Conservation (phyloP, 345 rosid genomes). For the Eucalyptus sideroxylon region DNA sequence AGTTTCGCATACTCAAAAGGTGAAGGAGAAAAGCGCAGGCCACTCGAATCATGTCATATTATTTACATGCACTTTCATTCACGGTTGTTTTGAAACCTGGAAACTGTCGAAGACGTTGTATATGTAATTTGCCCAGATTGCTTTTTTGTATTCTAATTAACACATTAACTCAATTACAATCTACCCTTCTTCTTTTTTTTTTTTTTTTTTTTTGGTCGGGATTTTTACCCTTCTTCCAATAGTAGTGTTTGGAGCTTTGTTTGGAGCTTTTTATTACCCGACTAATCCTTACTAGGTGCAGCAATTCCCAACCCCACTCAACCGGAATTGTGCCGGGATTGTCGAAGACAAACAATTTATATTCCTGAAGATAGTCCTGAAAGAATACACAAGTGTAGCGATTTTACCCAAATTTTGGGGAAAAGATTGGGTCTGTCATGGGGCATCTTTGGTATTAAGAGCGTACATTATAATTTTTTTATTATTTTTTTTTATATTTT, state of each 20-base stretch:
- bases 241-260: background rate
- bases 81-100: background rate
- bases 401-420: background rate
- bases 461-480: too few species aligned
- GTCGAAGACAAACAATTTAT: background rate
- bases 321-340: background rate
- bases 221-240: background rate
- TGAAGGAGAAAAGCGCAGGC: background rate
- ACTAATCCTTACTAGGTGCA: background rate
- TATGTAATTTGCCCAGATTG: background rate
- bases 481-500: accelerated
- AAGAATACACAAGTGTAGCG: background rate
- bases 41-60: background rate
- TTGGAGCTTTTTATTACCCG: background rate
- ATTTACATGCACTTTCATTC: background rate
- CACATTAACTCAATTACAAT: background rate
- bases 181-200: background rate
- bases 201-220: accelerated
- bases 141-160: background rate
- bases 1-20: background rate
- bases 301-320: background rate
- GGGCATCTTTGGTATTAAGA: background rate
- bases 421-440: background rate
- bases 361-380: background rate
- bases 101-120: background rate